Conservation (phyloP, 2,329 filamentous ascomycete species). For the Fusarium kyushuense region DNA sequence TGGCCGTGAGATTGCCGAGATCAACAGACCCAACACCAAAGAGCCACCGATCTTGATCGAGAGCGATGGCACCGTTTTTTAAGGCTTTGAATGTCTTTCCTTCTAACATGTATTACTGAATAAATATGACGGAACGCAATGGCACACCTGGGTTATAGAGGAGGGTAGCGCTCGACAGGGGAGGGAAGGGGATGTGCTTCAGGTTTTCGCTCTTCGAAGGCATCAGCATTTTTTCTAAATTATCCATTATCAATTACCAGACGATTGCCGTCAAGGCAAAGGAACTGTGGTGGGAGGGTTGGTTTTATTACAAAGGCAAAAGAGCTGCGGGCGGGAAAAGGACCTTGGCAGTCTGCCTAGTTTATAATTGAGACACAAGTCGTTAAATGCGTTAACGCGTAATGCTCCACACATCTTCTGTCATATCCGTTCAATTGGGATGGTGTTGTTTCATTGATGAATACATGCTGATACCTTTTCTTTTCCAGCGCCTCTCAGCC, state of each 20-base stretch:
- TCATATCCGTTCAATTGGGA: constrained; percentile 8
- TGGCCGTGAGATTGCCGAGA: constrained; percentile 94
- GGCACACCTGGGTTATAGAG: constrained; percentile 31
- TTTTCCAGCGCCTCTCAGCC: constrained; percentile 16
- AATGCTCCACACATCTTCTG: not conserved
- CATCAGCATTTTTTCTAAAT: constrained; percentile 40
- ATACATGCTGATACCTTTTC: constrained; percentile 28
- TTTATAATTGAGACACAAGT: constrained; percentile 43
- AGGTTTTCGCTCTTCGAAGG: constrained; percentile 32
- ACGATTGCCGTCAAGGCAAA: constrained; percentile 19
- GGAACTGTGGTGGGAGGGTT: not conserved
- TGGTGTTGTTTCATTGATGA: constrained; percentile 33
- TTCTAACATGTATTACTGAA: constrained; percentile 40
- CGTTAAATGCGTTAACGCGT: constrained; percentile 31
- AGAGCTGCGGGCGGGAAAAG: constrained; percentile 35
- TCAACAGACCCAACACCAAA: constrained; percentile 94
- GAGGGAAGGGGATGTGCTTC: constrained; percentile 21
- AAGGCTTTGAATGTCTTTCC: constrained; percentile 48
- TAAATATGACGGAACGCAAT: constrained; percentile 39
- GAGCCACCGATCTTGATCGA: constrained; percentile 96
- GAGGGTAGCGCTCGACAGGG: constrained; percentile 16
- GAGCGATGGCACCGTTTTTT: constrained; percentile 97
- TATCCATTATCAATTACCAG: constrained; percentile 37
- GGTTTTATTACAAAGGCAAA: constrained; percentile 26
- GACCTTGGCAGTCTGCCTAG: constrained; percentile 39